A percentile compares a stretch with the other conserved stretches of the same genome.
phyloP scores from a whole-genome alignment of 2,329 filamentous ascomycete genomes.

The Botrytis sinoallii region DNA sequence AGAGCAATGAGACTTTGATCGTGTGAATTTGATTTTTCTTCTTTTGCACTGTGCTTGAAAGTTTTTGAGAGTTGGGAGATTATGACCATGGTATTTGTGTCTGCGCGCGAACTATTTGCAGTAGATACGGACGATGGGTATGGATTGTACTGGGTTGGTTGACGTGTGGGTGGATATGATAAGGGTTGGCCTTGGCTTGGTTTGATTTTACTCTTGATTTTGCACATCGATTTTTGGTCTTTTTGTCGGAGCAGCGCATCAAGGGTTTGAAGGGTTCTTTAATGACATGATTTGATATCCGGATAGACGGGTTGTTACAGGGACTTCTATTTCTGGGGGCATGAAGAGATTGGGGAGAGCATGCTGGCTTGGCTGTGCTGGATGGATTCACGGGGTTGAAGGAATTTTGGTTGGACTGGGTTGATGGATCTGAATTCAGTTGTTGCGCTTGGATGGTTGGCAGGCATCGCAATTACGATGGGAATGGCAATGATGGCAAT shows the following conservation, averaged over 20 bases:
- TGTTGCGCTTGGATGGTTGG: background rate
- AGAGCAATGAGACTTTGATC: background rate
- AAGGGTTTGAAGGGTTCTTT: background rate
- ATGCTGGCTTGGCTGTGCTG: background rate
- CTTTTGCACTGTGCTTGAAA: background rate
- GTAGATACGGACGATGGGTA: background rate
- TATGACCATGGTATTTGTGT: background rate
- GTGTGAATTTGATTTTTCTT: background rate
- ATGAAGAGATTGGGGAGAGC: background rate
- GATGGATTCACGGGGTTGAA: background rate
- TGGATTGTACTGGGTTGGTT: background rate
- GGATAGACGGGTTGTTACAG: slow-evolving; percentile 1
- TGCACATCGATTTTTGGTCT: background rate
- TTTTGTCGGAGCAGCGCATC: background rate
- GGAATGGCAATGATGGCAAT: background rate
- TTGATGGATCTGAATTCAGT: background rate
- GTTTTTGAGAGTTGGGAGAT: background rate
- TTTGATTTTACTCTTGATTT: background rate
- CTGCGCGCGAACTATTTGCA: background rate
- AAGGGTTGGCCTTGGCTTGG: background rate
- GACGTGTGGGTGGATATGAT: background rate
- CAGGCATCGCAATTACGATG: background rate
- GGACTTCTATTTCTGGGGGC: background rate
- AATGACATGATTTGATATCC: slow-evolving; percentile 16
- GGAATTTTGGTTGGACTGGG: background rate